Base-by-base conservation (phyloP, 1,139 yeast genomes). In the Pichia kudriavzevii region DNA sequence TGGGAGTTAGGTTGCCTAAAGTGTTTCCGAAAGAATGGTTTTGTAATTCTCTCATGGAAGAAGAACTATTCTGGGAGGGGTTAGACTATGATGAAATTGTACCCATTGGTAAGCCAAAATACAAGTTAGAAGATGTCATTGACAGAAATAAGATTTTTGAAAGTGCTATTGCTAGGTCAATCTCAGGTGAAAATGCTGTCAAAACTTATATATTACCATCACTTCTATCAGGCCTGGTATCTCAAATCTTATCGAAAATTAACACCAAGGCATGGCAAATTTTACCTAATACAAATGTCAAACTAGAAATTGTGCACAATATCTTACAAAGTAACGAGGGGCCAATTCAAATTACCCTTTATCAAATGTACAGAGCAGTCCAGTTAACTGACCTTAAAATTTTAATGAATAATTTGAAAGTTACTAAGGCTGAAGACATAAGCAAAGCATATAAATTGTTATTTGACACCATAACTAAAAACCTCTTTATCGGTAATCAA, bases 221-320 rank as follows among this genome's bases (percentile, higher is more conserved):
- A 4, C 17, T 57, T 4, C 35, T 55, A 19, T 41, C 58, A 1
- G 55, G 54, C 8, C 40, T 57, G 1, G 32, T 57, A 5, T 46
- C 61, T 2, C 41, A 38, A 19, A 40, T 44, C 9, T 42, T 58
- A 21, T 46, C 58, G 3, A 34, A 33, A 5, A 33, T 53, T 10
- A 41, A 50, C 10, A 43, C 45, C 8, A 31, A 44, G 8, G 43
- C 61, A 6, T 56, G 62, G 59, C 39, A 44, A 13, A 24, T 31
- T 7, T 42, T 58, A 18, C 61, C 61, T 3, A 47, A 44, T 31
- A 36, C 48, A 20, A 58, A 57, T 31, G 37, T 56, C 33, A 69
- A 69, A 44, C 58, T 79, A 33, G 80, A 75, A 50, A 46, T 64
- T 4, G 47, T 79, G 19, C 83, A 79, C 53, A 61, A 75, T 37